phyloP scores from a whole-genome alignment of 2,329 filamentous ascomycete genomes.

The Thermomyces lanuginosus region DNA sequence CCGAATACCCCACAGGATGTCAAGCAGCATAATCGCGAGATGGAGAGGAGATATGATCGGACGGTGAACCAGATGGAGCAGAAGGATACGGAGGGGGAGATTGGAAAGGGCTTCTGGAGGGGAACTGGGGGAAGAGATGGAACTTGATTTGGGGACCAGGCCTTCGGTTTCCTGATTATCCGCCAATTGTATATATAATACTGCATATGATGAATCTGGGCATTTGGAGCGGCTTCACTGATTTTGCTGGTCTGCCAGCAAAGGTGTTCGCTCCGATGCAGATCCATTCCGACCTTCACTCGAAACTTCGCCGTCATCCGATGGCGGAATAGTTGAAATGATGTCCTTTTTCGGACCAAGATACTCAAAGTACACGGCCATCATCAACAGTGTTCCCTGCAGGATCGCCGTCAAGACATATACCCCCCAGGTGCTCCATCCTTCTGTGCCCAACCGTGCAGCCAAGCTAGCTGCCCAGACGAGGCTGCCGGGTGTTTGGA shows the following conservation, averaged over 20 bases:
- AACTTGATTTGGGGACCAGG: too few relatives aligned
- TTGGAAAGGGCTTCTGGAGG: conserved; percentile 10
- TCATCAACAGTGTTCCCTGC: conserved; percentile 62
- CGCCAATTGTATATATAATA: neutral
- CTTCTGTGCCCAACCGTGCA: conserved; percentile 57
- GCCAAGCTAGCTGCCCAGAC: conserved; percentile 77
- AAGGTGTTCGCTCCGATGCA: conserved; percentile 3
- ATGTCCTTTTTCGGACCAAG: conserved; percentile 30
- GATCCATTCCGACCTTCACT: too few relatives aligned
- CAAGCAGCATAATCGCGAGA: conserved; percentile 18
- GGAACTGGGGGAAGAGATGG: neutral
- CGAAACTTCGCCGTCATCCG: too few relatives aligned
- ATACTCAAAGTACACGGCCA: conserved; percentile 59
- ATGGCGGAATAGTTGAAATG: conserved; percentile 3
- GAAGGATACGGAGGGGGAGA: conserved; percentile 12
- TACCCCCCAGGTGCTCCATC: conserved; percentile 93
- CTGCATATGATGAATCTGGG: neutral
- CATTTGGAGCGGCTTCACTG: neutral
- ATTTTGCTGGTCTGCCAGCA: conserved; percentile 3
- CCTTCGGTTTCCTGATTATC: too few relatives aligned
- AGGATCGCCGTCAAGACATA: conserved; percentile 72
- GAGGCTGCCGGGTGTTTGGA: conserved; percentile 86
- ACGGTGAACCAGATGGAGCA: conserved; percentile 17
- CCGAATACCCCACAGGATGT: conserved; percentile 19
- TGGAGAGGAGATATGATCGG: conserved; percentile 18